phyloP scores from a whole-genome alignment of 345 rosid species.

The Microcos paniculata region DNA sequence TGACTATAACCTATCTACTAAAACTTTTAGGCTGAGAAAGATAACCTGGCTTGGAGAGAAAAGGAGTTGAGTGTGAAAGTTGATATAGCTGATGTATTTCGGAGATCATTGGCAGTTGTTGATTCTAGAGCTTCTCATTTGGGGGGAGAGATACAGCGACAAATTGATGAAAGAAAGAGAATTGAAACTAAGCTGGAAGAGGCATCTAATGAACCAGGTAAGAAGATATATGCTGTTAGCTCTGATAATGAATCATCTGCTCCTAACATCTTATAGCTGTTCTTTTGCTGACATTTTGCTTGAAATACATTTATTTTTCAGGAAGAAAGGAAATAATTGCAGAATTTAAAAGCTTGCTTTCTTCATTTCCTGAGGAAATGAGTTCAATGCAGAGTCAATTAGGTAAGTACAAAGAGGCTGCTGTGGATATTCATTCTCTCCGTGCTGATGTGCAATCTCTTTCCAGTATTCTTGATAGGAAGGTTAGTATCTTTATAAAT shows the following conservation, averaged over 20 bases:
- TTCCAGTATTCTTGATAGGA: conserved; percentile 58
- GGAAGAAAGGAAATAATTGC: conserved; percentile 88
- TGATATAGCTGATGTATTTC: conserved; percentile 72
- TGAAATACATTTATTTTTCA: conserved; percentile 34
- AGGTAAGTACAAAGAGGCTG: conserved; percentile 68
- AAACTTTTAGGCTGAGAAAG: conserved; percentile 79
- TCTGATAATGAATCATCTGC: not conserved
- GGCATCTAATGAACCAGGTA: conserved; percentile 76
- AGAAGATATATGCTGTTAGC: conserved; percentile 15
- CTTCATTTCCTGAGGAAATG: conserved; percentile 94
- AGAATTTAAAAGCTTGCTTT: conserved; percentile 80
- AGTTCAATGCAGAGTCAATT: conserved; percentile 74
- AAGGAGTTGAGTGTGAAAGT: conserved; percentile 67
- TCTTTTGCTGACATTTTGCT: conserved; percentile 23
- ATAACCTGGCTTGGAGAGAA: conserved; percentile 80
- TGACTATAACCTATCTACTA: conserved; percentile 24
- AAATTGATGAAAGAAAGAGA: conserved; percentile 52
- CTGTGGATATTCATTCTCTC: conserved; percentile 72
- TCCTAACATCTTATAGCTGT: not conserved
- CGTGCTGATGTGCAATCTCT: conserved; percentile 82
- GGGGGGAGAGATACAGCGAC: conserved; percentile 62
- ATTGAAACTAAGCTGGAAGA: conserved; percentile 66
- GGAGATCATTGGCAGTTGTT: conserved; percentile 63
- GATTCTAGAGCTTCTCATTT: conserved; percentile 68
- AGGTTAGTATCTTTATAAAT: conserved; percentile 50